A percentile compares a stretch with the other conserved stretches of the same genome.
Conservation (phyloP, 2,329 filamentous ascomycete species). For the Chaetomium olivaceum region DNA sequence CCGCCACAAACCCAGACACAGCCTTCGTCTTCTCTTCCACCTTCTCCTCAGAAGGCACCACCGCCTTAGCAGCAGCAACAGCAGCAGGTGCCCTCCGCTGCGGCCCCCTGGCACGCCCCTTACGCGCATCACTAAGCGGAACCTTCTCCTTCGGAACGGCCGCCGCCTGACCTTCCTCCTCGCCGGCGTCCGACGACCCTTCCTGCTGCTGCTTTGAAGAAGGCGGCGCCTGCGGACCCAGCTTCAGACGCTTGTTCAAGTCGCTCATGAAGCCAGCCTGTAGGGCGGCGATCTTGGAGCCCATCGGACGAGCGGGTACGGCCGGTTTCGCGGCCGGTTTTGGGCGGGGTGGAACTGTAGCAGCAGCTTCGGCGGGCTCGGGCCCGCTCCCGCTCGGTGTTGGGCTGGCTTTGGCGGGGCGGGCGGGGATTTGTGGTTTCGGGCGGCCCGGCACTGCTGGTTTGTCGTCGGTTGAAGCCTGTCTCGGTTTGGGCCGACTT, state of each 20-base stretch:
- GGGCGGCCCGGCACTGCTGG: constrained; percentile 53
- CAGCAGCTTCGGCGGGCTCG: constrained; percentile 44
- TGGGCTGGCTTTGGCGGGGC: constrained; percentile 59
- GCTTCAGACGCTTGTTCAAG: constrained; percentile 81
- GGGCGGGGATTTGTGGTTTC: constrained; percentile 62
- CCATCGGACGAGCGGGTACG: constrained; percentile 74
- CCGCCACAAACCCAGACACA: constrained; percentile 50
- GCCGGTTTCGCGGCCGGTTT: constrained; percentile 86
- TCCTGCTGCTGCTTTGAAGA: constrained; percentile 66
- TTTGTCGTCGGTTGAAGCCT: constrained; percentile 40
- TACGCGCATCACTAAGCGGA: constrained; percentile 85
- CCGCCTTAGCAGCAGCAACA: constrained; percentile 29
- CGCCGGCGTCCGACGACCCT: constrained; percentile 56
- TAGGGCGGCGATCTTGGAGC: constrained; percentile 85
- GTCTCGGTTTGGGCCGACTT: constrained; percentile 56
- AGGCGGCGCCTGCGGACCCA: constrained; percentile 75
- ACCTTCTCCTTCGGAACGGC: constrained; percentile 65
- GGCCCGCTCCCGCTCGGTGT: constrained; percentile 39
- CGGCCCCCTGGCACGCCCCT: constrained; percentile 85
- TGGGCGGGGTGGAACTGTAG: constrained; percentile 55
- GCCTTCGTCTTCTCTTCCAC: constrained; percentile 37
- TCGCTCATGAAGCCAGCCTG: constrained; percentile 93
- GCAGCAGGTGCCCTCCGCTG: constrained; percentile 51
- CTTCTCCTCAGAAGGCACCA: constrained; percentile 36
- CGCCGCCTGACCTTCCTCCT: constrained; percentile 58